These are phyloP conservation scores for Austropuccinia psidii DNA, from an alignment of 1,284 basidiomycete species.

Conservation along the genomic window DNA sequence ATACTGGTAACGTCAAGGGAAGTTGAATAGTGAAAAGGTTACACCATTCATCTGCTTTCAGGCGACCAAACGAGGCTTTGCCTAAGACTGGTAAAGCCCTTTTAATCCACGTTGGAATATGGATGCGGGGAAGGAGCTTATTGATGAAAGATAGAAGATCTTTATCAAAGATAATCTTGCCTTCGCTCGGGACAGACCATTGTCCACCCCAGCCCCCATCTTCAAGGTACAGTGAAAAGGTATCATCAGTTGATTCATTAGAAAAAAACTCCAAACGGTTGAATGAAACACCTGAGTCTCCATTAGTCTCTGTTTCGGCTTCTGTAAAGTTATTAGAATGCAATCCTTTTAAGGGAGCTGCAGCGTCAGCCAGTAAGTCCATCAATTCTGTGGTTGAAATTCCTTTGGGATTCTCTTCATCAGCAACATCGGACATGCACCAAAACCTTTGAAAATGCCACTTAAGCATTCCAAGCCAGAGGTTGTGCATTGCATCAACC, in stretches of 20 bases:
- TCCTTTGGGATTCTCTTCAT: slow-evolving; percentile 15
- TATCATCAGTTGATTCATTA: not conserved
- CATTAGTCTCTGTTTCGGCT: not conserved
- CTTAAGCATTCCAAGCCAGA: not conserved
- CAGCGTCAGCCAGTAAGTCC: not conserved
- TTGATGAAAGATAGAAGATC: not conserved
- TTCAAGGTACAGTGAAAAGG: not conserved
- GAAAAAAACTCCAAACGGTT: not conserved
- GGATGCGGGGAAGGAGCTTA: not conserved
- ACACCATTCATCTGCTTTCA: slow-evolving; percentile 31
- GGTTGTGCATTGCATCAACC: slow-evolving; percentile 29
- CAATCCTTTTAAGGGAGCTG: not conserved
- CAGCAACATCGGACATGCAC: slow-evolving; percentile 11
- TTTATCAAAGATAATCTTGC: slow-evolving; percentile 19
- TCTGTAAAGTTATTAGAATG: not conserved
- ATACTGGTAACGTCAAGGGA: slow-evolving; percentile 2
- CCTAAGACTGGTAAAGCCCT: slow-evolving; percentile 19
- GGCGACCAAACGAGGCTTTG: slow-evolving; percentile 11
- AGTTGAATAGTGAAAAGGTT: slow-evolving; percentile 28
- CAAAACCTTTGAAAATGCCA: slow-evolving; percentile 25
- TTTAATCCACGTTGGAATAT: slow-evolving; percentile 19
- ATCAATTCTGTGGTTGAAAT: not conserved
- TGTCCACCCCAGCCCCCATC: not conserved
- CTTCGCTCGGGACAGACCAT: slow-evolving; percentile 1
- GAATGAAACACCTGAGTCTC: not conserved